A percentile compares a stretch with the other conserved stretches of the same genome.
Evolutionary conservation across 2,329 filamentous ascomycete genomes (phyloP).

Genomic region (Stromatinia cepivora): DNA sequence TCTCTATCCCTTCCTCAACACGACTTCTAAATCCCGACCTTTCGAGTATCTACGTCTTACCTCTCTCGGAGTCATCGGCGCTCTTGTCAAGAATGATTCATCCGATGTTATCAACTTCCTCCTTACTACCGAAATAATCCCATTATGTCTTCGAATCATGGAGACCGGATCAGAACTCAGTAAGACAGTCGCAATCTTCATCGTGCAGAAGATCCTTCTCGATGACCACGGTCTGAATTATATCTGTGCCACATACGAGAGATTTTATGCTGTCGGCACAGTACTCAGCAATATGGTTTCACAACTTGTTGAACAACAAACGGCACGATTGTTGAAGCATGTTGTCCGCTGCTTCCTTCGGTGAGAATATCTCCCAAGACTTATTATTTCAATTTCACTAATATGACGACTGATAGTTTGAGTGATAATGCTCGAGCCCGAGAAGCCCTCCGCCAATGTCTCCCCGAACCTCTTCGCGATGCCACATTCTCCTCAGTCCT

Average conservation of each 20-base stretch:
- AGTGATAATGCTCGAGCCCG: conserved; percentile 95
- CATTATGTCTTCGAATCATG: conserved; percentile 96
- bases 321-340: conserved; percentile 91
- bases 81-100: conserved; percentile 97
- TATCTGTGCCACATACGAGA: conserved; percentile 97
- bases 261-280: conserved; percentile 96
- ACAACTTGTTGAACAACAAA: conserved; percentile 96
- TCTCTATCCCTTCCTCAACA: conserved; percentile 97
- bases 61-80: conserved; percentile 93
- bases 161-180: conserved; percentile 97
- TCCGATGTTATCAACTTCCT: conserved; percentile 99
- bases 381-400: conserved; percentile 10
- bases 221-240: conserved; percentile 97
- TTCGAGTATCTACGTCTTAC: conserved; percentile 97
- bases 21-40: conserved; percentile 93
- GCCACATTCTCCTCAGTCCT: conserved; percentile 96
- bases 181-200: conserved; percentile 99
- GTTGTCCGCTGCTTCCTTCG: conserved; percentile 95
- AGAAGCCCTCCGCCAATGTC: conserved; percentile 91
- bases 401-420: conserved; percentile 55
- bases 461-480: conserved; percentile 97
- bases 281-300: conserved; percentile 98
- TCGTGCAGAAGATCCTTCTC: conserved; percentile 96
- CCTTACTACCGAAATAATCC: conserved; percentile 96
- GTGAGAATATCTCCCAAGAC: conserved; percentile 51